Percentiles rank a stretch among this genome's conserved stretches.
phyloP scores from a whole-genome alignment of 441 rosid species.

The Jatropha multifida region DNA sequence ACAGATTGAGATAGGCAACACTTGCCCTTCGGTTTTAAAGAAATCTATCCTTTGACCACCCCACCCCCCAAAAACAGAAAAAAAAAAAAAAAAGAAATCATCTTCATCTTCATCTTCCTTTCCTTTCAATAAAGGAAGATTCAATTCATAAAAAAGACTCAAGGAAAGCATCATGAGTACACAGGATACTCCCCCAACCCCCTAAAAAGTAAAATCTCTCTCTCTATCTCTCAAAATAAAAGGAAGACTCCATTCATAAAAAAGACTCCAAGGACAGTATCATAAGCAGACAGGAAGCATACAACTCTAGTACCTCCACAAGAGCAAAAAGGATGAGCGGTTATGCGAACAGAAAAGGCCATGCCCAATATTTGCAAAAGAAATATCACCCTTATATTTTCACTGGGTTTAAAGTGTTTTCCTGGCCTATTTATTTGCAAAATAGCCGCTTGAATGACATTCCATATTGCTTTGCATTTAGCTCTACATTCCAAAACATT shows the following conservation, averaged over 20 bases:
- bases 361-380: background rate
- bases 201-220: background rate
- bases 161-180: too few relatives aligned
- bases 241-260: background rate
- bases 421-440: background rate
- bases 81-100: too few relatives aligned
- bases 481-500: background rate
- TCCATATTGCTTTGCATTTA: background rate
- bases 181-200: too few relatives aligned
- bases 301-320: background rate
- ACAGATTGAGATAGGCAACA: background rate
- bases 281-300: too few relatives aligned
- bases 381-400: background rate
- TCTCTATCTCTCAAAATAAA: background rate
- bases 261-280: background rate
- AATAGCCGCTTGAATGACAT: background rate
- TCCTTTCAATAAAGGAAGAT: too few relatives aligned
- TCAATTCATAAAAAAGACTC: too few relatives aligned
- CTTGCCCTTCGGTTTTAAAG: too few relatives aligned
- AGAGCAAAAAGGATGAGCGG: background rate
- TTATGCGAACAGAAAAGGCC: background rate
- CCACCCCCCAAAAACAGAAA: too few relatives aligned
- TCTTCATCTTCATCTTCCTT: too few relatives aligned
- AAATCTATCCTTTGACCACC: background rate
- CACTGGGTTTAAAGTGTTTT: background rate